Conservation (phyloP, 805 yeast genomes). For the Pichia membranifaciens region DNA sequence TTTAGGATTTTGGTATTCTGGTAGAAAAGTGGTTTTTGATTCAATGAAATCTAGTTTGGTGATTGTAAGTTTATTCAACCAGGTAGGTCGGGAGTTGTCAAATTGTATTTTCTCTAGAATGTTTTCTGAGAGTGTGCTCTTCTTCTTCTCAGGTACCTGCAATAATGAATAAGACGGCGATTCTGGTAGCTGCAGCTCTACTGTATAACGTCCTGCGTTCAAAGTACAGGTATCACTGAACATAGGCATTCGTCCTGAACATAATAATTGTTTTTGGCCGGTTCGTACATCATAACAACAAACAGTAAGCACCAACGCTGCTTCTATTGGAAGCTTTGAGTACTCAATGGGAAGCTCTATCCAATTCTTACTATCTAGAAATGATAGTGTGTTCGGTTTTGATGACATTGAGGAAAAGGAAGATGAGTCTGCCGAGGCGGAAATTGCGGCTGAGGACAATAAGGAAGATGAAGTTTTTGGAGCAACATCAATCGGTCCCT, state of each 20-base stretch:
- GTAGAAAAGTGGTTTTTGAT: slow-evolving; percentile 12
- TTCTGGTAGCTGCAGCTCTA: background rate
- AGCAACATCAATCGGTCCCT: background rate
- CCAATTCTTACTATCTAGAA: slow-evolving; percentile 33
- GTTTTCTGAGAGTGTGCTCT: background rate
- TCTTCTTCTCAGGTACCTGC: background rate
- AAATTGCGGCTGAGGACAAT: background rate
- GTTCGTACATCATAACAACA: slow-evolving; percentile 61
- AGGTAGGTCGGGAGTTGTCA: slow-evolving; percentile 35
- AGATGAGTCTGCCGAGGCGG: background rate
- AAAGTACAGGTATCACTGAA: slow-evolving; percentile 43
- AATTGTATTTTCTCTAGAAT: slow-evolving; percentile 12
- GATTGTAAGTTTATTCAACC: slow-evolving; percentile 65
- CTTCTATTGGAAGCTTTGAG: slow-evolving; percentile 59
- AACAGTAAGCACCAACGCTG: slow-evolving; percentile 54
- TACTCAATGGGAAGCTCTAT: slow-evolving; percentile 65
- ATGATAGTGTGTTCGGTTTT: background rate
- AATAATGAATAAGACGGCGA: no score
- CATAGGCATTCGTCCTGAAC: slow-evolving; percentile 45
- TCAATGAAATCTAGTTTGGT: slow-evolving; percentile 40
- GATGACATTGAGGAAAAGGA: background rate
- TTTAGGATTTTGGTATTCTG: slow-evolving; percentile 9
- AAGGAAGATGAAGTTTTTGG: background rate
- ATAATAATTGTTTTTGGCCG: slow-evolving; percentile 45
- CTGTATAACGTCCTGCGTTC: slow-evolving; percentile 47